Percentiles rank a stretch among this genome's conserved stretches.
These are phyloP conservation scores for Kwoniella newhampshirensis DNA, from an alignment of 768 basidiomycete species.

Conservation along the genomic window DNA sequence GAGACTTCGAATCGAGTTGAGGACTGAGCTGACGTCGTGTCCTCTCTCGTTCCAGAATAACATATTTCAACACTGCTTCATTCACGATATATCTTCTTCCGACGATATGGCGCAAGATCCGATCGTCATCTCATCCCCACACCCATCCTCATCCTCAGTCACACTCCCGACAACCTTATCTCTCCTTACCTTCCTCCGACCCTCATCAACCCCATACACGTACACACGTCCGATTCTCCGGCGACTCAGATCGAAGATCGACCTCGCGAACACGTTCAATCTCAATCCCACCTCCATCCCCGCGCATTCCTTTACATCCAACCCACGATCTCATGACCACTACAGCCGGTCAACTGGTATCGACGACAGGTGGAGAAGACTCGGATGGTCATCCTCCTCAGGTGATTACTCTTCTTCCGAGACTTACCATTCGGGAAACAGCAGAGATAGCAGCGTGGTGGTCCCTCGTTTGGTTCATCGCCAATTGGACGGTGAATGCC, in stretches of 20 bases:
- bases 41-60: slow-evolving; percentile 59
- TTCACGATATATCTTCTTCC: slow-evolving; percentile 81
- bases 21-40: no score
- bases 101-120: slow-evolving; percentile 55
- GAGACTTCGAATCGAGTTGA: no score
- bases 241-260: background rate
- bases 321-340: background rate
- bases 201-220: background rate
- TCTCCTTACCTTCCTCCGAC: slow-evolving; percentile 9
- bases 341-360: background rate
- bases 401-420: slow-evolving; percentile 34
- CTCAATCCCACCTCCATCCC: slow-evolving; percentile 6
- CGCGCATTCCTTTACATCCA: slow-evolving; percentile 3
- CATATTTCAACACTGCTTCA: slow-evolving; percentile 88
- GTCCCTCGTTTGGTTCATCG: slow-evolving; percentile 84
- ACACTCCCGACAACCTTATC: slow-evolving; percentile 7
- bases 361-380: background rate
- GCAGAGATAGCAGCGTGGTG: slow-evolving; percentile 74
- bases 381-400: background rate
- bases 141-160: slow-evolving; percentile 7
- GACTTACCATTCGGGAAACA: slow-evolving; percentile 69
- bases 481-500: slow-evolving; percentile 88
- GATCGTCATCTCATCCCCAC: slow-evolving; percentile 6
- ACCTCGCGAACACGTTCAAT: slow-evolving; percentile 7
- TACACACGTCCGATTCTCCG: background rate